Evolutionary conservation across 345 rosid species (phyloP).

Genomic region (Trapa bicornis): DNA sequence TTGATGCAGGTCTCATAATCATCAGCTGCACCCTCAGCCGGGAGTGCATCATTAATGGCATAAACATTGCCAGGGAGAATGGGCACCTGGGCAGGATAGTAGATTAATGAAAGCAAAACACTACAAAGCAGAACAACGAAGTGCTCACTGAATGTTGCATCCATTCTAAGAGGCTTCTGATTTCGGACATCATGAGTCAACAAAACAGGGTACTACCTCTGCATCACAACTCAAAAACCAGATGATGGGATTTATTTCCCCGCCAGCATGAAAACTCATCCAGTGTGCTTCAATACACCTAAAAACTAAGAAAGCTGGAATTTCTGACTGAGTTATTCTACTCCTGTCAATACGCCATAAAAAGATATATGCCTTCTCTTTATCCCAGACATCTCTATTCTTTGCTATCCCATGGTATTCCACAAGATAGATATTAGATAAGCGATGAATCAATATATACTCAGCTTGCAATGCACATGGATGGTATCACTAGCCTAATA

Average conservation of each 20-base stretch:
- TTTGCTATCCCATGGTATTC: not conserved
- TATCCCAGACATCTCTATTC: not conserved
- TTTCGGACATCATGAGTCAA: too few relatives aligned
- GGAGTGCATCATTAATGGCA: slow-evolving; percentile 59
- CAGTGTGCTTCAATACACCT: too few relatives aligned
- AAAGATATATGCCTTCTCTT: not conserved
- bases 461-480: not conserved
- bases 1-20: slow-evolving; percentile 67
- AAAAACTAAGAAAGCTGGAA: not conserved
- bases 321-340: not conserved
- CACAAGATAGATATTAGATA: not conserved
- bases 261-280: too few relatives aligned
- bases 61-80: slow-evolving; percentile 51
- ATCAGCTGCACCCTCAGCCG: slow-evolving; percentile 21
- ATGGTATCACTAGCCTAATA: not conserved
- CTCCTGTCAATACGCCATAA: not conserved
- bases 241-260: too few relatives aligned
- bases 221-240: not conserved
- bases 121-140: not conserved
- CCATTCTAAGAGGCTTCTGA: too few relatives aligned
- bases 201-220: too few relatives aligned
- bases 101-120: too few relatives aligned
- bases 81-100: slow-evolving; percentile 30
- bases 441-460: not conserved
- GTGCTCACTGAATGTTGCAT: too few relatives aligned